phyloP scores from a whole-genome alignment of 83 land plant species.

The Isoetes engelmannii region DNA sequence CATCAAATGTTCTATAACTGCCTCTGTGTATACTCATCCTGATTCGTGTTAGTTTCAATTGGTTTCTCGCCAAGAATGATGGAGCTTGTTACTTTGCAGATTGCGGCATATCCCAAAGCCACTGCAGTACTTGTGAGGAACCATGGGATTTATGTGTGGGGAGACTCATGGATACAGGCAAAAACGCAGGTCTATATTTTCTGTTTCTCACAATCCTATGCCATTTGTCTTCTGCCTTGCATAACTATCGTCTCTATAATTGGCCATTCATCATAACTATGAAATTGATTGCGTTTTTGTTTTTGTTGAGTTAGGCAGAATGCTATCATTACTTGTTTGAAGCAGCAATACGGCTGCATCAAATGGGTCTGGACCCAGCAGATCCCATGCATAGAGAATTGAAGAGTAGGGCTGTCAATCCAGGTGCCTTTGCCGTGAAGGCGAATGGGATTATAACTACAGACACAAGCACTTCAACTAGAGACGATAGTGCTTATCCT shows the following conservation, averaged over 20 bases:
- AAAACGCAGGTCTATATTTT: slow-evolving; percentile 79
- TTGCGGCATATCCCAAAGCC: slow-evolving; percentile 87
- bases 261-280: too few relatives aligned
- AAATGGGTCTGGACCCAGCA: slow-evolving; percentile 79
- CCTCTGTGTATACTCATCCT: background rate
- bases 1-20: background rate
- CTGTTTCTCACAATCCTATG: too few relatives aligned
- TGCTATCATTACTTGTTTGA: slow-evolving; percentile 99
- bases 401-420: background rate
- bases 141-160: slow-evolving; percentile 98
- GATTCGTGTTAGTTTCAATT: too few relatives aligned
- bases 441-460: slow-evolving; percentile 11
- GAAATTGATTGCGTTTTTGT: too few relatives aligned
- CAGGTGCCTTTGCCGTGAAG: background rate
- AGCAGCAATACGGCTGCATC: slow-evolving; percentile 82
- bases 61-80: background rate
- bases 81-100: slow-evolving; percentile 33
- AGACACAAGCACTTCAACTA: background rate
- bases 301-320: slow-evolving; percentile 67
- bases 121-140: slow-evolving; percentile 98
- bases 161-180: slow-evolving; percentile 98
- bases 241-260: too few relatives aligned
- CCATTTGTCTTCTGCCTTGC: too few relatives aligned
- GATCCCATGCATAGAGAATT: slow-evolving; percentile 81
- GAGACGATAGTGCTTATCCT: slow-evolving; percentile 5